Percentiles rank a stretch among this genome's conserved stretches.
Evolutionary conservation across 495 filamentous ascomycete species (phyloP).

Genomic region (Neurospora sp.): DNA sequence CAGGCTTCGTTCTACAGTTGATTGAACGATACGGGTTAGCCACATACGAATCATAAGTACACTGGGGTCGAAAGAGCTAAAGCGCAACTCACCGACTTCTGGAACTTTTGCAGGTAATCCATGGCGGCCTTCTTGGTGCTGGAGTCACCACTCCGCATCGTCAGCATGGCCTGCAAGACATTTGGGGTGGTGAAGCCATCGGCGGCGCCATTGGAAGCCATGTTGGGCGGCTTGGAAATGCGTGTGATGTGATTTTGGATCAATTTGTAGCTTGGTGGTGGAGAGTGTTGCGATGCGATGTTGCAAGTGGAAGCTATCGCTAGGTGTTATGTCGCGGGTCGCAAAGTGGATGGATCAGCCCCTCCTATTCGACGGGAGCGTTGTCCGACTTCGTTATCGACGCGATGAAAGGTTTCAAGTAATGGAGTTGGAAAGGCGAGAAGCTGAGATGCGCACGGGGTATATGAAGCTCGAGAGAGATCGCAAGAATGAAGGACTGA

Average conservation of each 20-base stretch:
- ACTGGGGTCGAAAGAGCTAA: not conserved
- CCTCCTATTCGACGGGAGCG: conserved; percentile 6
- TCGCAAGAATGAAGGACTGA: conserved; percentile 1
- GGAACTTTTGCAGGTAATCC: conserved; percentile 85
- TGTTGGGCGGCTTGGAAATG: conserved; percentile 24
- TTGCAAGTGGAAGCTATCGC: conserved; percentile 1
- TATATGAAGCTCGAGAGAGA: conserved; percentile 6
- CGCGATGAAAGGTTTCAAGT: not conserved
- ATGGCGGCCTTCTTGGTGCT: conserved; percentile 81
- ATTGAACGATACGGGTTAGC: not conserved
- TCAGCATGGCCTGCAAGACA: conserved; percentile 77
- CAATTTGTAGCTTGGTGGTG: not conserved
- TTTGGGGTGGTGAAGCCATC: conserved; percentile 60
- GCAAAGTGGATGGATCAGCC: conserved; percentile 7
- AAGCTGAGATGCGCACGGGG: not conserved
- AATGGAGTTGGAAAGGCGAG: not conserved
- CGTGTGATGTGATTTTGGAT: not conserved
- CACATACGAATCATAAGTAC: not conserved
- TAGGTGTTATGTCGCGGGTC: not conserved
- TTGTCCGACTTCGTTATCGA: not conserved
- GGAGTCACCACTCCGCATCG: conserved; percentile 79
- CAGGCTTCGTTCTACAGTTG: conserved; percentile 67
- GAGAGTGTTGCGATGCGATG: not conserved
- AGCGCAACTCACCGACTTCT: conserved; percentile 78
- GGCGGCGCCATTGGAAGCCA: conserved; percentile 59